Evolutionary conservation across 2,329 filamentous ascomycete species (phyloP).

Genomic region (Phaeosphaeria sp.): DNA sequence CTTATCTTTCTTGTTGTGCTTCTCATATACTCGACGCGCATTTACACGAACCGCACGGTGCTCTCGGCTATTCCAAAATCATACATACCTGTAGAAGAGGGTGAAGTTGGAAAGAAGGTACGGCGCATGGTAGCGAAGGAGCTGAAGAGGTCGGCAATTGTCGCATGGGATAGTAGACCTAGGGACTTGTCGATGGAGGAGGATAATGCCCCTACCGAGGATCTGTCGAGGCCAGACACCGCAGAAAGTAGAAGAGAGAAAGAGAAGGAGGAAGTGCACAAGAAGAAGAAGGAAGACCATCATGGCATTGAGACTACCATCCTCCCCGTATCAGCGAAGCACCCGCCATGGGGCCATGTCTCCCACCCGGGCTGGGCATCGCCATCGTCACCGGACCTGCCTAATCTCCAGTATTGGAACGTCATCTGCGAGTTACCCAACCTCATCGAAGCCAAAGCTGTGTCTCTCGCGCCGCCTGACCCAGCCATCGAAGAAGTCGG

Average conservation of each 20-base stretch:
- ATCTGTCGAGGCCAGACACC: constrained; percentile 23
- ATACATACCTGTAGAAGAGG: constrained; percentile 85
- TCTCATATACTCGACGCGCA: constrained; percentile 80
- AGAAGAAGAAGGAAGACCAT: constrained; percentile 35
- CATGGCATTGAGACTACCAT: constrained; percentile 36
- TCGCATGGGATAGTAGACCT: constrained; percentile 80
- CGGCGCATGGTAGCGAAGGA: constrained; percentile 76
- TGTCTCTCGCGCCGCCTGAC: constrained; percentile 77
- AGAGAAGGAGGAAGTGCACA: constrained; percentile 31
- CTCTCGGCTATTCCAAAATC: constrained; percentile 83
- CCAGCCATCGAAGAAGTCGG: constrained; percentile 46
- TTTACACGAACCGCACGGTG: constrained; percentile 83
- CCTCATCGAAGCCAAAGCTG: constrained; percentile 88
- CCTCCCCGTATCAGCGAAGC: constrained; percentile 50
- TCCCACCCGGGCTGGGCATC: constrained; percentile 89
- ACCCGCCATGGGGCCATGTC: constrained; percentile 79
- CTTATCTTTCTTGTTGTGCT: constrained; percentile 72
- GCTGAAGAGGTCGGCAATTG: constrained; percentile 76
- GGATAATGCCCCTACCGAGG: constrained; percentile 26
- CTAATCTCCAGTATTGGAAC: constrained; percentile 80
- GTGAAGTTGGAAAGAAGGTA: constrained; percentile 78
- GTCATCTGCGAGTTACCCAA: constrained; percentile 86
- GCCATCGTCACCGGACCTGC: constrained; percentile 74
- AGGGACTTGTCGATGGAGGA: constrained; percentile 60
- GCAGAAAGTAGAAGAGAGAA: constrained; percentile 38